These are phyloP conservation scores for Linum usitatissimum DNA, from an alignment of 345 rosid genomes.

Conservation along the genomic window DNA sequence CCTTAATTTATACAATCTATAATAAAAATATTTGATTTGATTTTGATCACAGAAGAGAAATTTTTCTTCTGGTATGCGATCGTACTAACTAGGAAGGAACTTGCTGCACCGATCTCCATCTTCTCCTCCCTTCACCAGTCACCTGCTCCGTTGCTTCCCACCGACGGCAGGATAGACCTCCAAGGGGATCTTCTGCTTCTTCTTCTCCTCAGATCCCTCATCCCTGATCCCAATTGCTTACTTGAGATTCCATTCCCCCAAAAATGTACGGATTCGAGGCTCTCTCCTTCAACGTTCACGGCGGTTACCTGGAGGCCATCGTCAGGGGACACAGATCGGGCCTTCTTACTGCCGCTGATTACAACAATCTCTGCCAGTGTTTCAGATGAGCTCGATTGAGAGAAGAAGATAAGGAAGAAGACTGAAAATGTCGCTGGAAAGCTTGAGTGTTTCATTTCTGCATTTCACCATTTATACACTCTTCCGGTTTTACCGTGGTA, in stretches of 20 bases:
- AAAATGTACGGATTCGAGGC: conserved; percentile 99
- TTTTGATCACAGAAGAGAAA: no score
- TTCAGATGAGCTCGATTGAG: no score
- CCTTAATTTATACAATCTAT: no score
- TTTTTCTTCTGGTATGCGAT: no score
- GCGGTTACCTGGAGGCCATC: conserved; percentile 95
- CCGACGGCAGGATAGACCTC: neutral
- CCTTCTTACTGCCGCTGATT: conserved; percentile 82
- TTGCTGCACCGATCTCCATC: neutral
- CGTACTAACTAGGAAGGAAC: neutral
- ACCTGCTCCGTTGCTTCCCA: neutral
- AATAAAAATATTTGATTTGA: no score
- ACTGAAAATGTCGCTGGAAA: no score
- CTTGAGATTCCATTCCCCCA: neutral
- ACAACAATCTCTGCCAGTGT: conserved; percentile 88
- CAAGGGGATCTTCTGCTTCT: neutral
- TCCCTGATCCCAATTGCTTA: no score
- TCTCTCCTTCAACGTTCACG: conserved; percentile 84
- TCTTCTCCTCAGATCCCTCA: neutral
- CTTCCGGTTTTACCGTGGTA: no score
- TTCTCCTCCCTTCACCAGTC: neutral
- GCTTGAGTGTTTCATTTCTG: no score
- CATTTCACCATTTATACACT: no score
- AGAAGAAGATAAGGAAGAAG: no score
- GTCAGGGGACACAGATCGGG: conserved; percentile 90